These are phyloP conservation scores for Neoboletus subvelutipes DNA, from an alignment of 768 basidiomycete genomes.

Conservation along the genomic window DNA sequence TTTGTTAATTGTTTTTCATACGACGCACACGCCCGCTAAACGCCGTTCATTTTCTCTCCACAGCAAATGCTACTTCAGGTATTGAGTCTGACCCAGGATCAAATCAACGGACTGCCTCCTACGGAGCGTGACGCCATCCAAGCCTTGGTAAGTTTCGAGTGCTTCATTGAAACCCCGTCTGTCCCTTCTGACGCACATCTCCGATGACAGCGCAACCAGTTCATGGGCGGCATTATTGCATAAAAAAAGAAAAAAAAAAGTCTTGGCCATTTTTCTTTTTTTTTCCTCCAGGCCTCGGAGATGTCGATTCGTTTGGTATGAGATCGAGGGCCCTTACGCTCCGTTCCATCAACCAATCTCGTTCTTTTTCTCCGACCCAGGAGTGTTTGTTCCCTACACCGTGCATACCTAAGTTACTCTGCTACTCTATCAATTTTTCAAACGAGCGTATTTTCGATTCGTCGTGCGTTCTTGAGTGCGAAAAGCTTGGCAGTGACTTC, in stretches of 20 bases:
- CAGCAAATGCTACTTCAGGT: constrained; percentile 88
- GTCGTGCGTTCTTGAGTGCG: constrained; percentile 60
- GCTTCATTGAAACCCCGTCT: not conserved
- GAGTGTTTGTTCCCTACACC: not conserved
- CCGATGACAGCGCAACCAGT: constrained; percentile 32
- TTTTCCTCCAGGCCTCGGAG: not conserved
- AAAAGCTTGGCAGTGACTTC: constrained; percentile 69
- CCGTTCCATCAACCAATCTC: not conserved
- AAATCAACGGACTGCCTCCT: constrained; percentile 79
- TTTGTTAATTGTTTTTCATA: not conserved
- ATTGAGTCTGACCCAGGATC: constrained; percentile 73
- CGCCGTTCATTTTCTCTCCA: not conserved
- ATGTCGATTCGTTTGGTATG: not conserved
- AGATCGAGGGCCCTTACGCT: not conserved
- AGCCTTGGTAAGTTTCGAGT: constrained; percentile 57
- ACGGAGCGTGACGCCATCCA: constrained; percentile 77
- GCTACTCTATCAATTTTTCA: constrained; percentile 20
- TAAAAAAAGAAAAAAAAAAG: constrained; percentile 7
- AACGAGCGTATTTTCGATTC: constrained; percentile 52
- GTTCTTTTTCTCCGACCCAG: not conserved
- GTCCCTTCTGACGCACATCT: not conserved
- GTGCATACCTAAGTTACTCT: constrained; percentile 13
- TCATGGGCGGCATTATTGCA: constrained; percentile 34
- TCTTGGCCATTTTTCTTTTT: not conserved
- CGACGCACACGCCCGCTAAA: not conserved